Evolutionary conservation across 257 asterid genomes (phyloP), one percentile per base, ranked within the genome.

Genomic region (Gynochthodes officinalis): DNA sequence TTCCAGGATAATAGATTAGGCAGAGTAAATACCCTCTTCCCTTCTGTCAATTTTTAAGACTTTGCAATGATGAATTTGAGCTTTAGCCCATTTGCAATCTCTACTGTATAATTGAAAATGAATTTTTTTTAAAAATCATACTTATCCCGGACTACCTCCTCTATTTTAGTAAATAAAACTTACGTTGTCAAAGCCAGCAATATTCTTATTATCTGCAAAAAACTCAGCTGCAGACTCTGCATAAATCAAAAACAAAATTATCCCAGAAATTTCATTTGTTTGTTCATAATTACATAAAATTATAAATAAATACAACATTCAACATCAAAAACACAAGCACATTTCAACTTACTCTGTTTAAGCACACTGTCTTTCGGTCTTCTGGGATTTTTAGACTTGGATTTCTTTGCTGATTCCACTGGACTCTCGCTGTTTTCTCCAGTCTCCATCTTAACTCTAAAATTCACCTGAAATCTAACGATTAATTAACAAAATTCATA

Each of bases 191-290:
- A 92, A 92, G n/a, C 96, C 96, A 40, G 97, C 96, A 67, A 92
- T 92, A 73, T 92, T 92, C 90, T 92, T 92, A 84, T 92, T 92
- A 68, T 92, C 97, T 1, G 97, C 97, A 69, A 89, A 92, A 85
- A 92, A 92, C 84, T 92, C 97, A 76, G 97, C 96, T 14, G 97
- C 96, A 72, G 97, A 92, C 75, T 92, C 97, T 92, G 89, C 84
- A 76, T 5, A 69, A 44, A 73, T 58, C 49, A 33, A 57, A 7
- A 30, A 27, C 46, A 74, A 53, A 35, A 32, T 32, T 33, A 69
- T 70, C 27, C 44, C 21, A 30, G 13, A 39, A 39, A 40, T 6
- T n/a, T 64, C 16, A 23, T n/a, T 12, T 39, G 33, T 10, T n/a
- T 39, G 33, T 39, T 40, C 52, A 4, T 19, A 1, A n/a, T 28